Percentiles rank a stretch among this genome's conserved stretches.
These are phyloP conservation scores for Croton setiger DNA, from an alignment of 441 rosid species.

Conservation along the genomic window DNA sequence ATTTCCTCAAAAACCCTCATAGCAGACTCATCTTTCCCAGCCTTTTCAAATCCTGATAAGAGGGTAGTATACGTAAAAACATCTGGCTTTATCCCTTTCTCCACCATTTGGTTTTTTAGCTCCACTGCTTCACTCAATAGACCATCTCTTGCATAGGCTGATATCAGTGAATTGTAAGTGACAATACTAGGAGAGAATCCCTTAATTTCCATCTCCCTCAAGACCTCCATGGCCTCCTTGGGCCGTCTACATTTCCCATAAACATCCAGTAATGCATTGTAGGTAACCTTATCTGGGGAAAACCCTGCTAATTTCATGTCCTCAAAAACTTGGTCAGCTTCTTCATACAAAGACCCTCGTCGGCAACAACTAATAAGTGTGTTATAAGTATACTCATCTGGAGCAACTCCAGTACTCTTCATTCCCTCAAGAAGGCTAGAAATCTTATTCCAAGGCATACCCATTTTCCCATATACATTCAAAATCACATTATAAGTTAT, in stretches of 20 bases:
- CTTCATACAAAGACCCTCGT: conserved; percentile 74
- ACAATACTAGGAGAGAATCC: conserved; percentile 66
- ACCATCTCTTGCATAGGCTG: conserved; percentile 83
- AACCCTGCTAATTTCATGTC: conserved; percentile 77
- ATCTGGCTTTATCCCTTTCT: conserved; percentile 66
- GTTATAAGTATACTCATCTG: conserved; percentile 76
- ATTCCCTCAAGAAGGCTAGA: conserved; percentile 55
- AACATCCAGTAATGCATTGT: conserved; percentile 73
- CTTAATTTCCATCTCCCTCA: conserved; percentile 70
- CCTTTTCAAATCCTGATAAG: conserved; percentile 78
- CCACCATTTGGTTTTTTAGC: conserved; percentile 67
- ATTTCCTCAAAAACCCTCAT: conserved; percentile 74
- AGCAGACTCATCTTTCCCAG: conserved; percentile 82
- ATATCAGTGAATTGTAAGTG: conserved; percentile 81
- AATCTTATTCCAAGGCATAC: conserved; percentile 88
- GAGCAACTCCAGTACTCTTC: conserved; percentile 56
- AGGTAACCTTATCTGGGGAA: conserved; percentile 76
- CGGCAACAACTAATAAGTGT: conserved; percentile 83
- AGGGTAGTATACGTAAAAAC: conserved; percentile 93
- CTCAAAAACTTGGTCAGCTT: conserved; percentile 64
- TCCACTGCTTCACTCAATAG: conserved; percentile 70
- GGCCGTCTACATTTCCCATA: conserved; percentile 87
- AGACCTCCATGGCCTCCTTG: conserved; percentile 72
- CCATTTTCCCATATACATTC: conserved; percentile 91
- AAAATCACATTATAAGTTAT: conserved; percentile 79